These are phyloP conservation scores for Dendrocalamus latiflorus DNA, from an alignment of 202 grass and related monocot species.

Conservation along the genomic window DNA sequence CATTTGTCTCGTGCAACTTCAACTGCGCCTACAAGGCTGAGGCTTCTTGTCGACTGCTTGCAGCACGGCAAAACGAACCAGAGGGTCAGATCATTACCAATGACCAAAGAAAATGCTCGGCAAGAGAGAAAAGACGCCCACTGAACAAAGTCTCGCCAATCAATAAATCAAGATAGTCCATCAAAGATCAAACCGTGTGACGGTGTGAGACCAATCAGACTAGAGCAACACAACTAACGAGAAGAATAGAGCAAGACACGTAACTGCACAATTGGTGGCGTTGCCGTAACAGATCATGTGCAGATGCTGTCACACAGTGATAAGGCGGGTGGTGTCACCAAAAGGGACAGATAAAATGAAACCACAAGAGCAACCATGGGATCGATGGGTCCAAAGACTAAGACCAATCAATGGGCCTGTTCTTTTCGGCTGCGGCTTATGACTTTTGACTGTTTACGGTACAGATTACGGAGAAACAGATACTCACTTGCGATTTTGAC, in stretches of 20 bases:
- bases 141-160: background rate
- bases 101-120: background rate
- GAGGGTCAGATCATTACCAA: background rate
- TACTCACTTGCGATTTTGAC: too few species aligned
- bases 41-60: background rate
- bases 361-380: too few species aligned
- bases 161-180: background rate
- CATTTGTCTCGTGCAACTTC: conserved; percentile 13
- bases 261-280: background rate
- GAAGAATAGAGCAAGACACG: background rate
- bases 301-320: background rate
- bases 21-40: background rate
- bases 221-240: background rate
- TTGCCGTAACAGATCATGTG: conserved; percentile 28
- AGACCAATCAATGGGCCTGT: too few species aligned
- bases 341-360: background rate
- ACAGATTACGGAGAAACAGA: too few species aligned
- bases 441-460: too few species aligned
- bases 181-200: background rate
- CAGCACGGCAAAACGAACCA: conserved; percentile 23
- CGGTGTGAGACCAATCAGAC: background rate
- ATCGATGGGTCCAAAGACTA: too few species aligned
- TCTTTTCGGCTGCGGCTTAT: too few species aligned
- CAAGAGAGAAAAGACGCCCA: background rate
- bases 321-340: background rate